Evolutionary conservation across 2,329 filamentous ascomycete genomes (phyloP), one percentile per base, ranked within the genome.

Genomic region (Fusarium abutilonis): DNA sequence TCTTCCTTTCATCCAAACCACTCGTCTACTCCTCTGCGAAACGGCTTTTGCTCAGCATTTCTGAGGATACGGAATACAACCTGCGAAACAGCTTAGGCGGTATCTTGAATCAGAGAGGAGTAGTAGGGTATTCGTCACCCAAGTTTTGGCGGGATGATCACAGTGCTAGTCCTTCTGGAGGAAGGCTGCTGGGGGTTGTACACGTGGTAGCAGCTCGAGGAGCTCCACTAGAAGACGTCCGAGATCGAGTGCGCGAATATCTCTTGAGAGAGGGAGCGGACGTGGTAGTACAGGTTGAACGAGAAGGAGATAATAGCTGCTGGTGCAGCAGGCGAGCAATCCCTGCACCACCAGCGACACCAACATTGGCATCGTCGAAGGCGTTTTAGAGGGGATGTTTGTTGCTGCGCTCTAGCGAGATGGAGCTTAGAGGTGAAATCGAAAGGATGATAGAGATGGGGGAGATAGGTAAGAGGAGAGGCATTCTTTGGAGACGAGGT

Each of bases 61-160:
- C 95, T 0, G 91, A 91, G 38, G 88, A 92, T 61, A 85, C 89
- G 10, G 95, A 99, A 73, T 98, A 97, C 74, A 89, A 86, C 56
- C 83, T 98, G 53, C 90, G 95, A 56, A 93, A 95, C 72, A 90
- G 90, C 0, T 82, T 99, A 9, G 89, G 92, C 3, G 93, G 93
- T 6, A 87, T 99, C 9, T 88, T 89, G 43, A 89, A 89, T 45
- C 81, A 98, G 59, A 84, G 91, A 29, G 95, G 94, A 0, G 94
- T 99, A 0, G 88, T 90, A 1, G 89, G 90, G 48, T 98, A 97
- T 71, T 84, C 90, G 1, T 91, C 91, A 1, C 93, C 94, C 8
- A 90, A 93, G 69, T 97, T 98, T 72, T 99, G 95, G 95, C 80
- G 95, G 13, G 92, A 96, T 68, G 93, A 96, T 60, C 78, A 84